These are phyloP conservation scores for Elongisporangium senticosum DNA, from an alignment of 352 stramenopile genomes.

Conservation along the genomic window DNA sequence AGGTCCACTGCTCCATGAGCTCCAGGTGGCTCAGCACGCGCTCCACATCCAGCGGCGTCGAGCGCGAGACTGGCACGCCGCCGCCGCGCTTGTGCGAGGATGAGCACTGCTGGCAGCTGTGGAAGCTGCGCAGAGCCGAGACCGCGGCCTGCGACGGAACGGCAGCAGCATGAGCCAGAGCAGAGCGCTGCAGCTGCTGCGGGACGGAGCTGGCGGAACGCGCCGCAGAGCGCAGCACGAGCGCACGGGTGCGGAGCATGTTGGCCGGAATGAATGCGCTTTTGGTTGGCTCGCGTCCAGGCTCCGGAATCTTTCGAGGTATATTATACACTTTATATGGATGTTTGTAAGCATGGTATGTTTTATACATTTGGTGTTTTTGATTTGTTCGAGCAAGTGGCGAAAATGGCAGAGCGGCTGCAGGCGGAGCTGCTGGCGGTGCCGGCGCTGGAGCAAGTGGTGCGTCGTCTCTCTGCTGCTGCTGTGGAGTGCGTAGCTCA, in stretches of 20 bases:
- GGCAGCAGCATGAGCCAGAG: neutral
- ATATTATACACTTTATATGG: neutral
- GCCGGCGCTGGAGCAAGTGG: constrained; percentile 24
- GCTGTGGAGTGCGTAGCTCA: neutral
- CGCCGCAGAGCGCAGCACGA: neutral
- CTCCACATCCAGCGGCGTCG: constrained; percentile 33
- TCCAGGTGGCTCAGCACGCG: constrained; percentile 67
- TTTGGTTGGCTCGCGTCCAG: neutral
- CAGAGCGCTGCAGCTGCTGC: neutral
- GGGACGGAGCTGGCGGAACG: neutral
- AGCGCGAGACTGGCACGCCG: neutral
- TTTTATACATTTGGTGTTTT: neutral
- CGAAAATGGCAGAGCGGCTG: constrained; percentile 15
- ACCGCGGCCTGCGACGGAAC: neutral
- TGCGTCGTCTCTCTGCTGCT: constrained; percentile 7
- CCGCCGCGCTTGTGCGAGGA: neutral
- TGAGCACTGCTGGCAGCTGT: neutral
- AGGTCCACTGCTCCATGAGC: constrained; percentile 81
- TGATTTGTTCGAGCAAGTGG: too few species aligned
- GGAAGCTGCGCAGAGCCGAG: neutral
- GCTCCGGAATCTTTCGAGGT: neutral
- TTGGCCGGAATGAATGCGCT: neutral
- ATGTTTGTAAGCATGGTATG: neutral
- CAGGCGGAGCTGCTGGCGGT: constrained; percentile 27
- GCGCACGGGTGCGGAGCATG: neutral